Base-by-base conservation (phyloP, 208 protist species). In the Jaenimonas drosophilae region DNA sequence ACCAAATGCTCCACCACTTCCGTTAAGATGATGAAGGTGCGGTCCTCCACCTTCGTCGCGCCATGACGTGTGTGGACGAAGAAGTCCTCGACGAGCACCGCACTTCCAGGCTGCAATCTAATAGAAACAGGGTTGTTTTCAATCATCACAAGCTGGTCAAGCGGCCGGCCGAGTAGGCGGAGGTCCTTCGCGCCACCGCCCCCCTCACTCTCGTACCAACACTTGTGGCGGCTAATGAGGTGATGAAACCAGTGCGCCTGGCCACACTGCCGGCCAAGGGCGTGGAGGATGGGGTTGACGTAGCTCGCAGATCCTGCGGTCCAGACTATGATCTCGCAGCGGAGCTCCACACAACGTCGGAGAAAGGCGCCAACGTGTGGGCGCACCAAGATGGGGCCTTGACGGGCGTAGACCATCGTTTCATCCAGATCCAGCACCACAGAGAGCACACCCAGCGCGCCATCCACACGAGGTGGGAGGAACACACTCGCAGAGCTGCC, bases 391-490 rank as follows among this genome's bases (percentile, higher is more conserved):
- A 90, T 65, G 37, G 41, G 24, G 2, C 63, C 77, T n/a, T 72
- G n/a, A 0, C 80, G 76, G 12, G 80, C 77, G 2, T 31, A 51
- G 3, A 93, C 73, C 0, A 93, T 54, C 20, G 84, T 89, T 49
- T 93, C 79, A 36, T 93, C 79, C 5, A 93, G 30, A 48, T 93
- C 84, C 30, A 93, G 53, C 1, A 93, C 74, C 7, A 89, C 62
- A 4, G 77, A 74, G 26, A 92, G 60, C n/a, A n/a, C n/a, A n/a
- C n/a, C n/a, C n/a, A n/a, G n/a, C n/a, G n/a, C n/a, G n/a, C n/a
- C n/a, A n/a, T n/a, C n/a, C n/a, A n/a, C n/a, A n/a, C n/a, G n/a
- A n/a, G n/a, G n/a, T n/a, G n/a, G n/a, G n/a, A n/a, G n/a, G n/a
- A n/a, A n/a, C n/a, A n/a, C n/a, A n/a, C n/a, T n/a, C n/a, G n/a